Evolutionary conservation across 2,329 filamentous ascomycete genomes (phyloP), one percentile per base, ranked within the genome.

Genomic region (Tetracladium maxilliforme): DNA sequence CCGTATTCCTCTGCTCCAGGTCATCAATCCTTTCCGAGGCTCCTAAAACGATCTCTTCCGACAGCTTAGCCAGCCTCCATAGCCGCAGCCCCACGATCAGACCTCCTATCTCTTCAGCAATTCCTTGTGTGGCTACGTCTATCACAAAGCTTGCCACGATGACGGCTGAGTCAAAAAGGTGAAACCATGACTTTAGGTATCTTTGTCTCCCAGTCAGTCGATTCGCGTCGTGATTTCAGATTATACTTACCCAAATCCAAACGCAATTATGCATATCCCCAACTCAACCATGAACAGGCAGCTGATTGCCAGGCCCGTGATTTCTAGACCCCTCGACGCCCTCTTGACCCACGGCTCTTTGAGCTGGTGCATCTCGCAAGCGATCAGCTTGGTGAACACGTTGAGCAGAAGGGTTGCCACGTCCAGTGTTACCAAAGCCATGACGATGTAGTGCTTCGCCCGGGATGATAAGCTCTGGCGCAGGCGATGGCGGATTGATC

Each of bases 41-140:
- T 7, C 69, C 70, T 6, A 72, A 58, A 16, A 64, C 64, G 32
- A 78, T 55, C 45, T 80, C 74, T 39, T 80, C 70, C 6, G 76
- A 65, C 25, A 79, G 74, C 51, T 79, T 77, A 42, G 77, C 67
- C 22, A 80, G 60, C 10, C 75, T 61, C 67, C 72, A 78, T 4
- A 80, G 52, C 26, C 74, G 66, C 22, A 80, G 50, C 4, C 77
- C 56, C 15, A 80, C 58, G 24, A 80, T 61, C n/a, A 80, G 52
- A 1, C 69, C 75, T 2, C 64, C 70, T 23, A 75, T 66, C 39
- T 77, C 67, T 44, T 73, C 67, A 6, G 68, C 47, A 2, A 66
- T 47, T 22, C 72, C 73, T 19, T 62, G 60, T 10, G 72, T 55
- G 4, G 70, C 43, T 13, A 78, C 48, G 37, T 79, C 72, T 27